Conservation (phyloP, 768 basidiomycete species). For the Scleroderma citrinum region DNA sequence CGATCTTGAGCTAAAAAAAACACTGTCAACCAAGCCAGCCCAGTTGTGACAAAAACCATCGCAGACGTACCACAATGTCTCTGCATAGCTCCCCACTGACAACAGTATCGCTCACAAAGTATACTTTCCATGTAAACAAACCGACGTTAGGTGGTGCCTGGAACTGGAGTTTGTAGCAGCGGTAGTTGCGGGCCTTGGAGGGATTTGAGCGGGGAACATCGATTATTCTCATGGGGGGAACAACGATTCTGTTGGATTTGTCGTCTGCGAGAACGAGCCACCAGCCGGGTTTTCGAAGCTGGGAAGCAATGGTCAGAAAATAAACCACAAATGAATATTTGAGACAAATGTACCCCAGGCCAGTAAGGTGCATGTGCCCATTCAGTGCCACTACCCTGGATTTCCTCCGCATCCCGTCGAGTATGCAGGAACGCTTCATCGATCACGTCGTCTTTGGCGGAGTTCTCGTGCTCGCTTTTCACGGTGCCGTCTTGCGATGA, state of each 20-base stretch:
- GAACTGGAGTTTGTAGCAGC: slow-evolving; percentile 89
- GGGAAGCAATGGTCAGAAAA: background rate
- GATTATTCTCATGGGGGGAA: slow-evolving; percentile 76
- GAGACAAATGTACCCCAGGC: slow-evolving; percentile 61
- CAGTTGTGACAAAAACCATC: background rate
- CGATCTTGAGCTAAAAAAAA: slow-evolving; percentile 67
- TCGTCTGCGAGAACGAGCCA: slow-evolving; percentile 89
- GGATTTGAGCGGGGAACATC: slow-evolving; percentile 67
- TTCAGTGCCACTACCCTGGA: slow-evolving; percentile 40
- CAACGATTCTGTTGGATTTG: slow-evolving; percentile 77
- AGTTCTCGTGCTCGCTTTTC: slow-evolving; percentile 32
- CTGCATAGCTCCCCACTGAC: slow-evolving; percentile 70
- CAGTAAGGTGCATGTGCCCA: slow-evolving; percentile 91
- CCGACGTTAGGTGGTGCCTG: slow-evolving; percentile 86
- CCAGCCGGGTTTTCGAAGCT: slow-evolving; percentile 90
- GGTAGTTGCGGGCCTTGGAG: slow-evolving; percentile 50
- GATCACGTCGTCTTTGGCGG: slow-evolving; percentile 49
- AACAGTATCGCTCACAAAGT: slow-evolving; percentile 83
- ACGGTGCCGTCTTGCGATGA: slow-evolving; percentile 27
- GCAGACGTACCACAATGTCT: slow-evolving; percentile 69
- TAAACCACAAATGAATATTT: background rate
- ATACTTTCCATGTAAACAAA: slow-evolving; percentile 83
- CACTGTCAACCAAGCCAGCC: slow-evolving; percentile 2
- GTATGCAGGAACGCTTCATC: slow-evolving; percentile 67
- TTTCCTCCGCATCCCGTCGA: slow-evolving; percentile 57